Conservation (phyloP, 129 eudicot species). For the Tagetes patula region DNA sequence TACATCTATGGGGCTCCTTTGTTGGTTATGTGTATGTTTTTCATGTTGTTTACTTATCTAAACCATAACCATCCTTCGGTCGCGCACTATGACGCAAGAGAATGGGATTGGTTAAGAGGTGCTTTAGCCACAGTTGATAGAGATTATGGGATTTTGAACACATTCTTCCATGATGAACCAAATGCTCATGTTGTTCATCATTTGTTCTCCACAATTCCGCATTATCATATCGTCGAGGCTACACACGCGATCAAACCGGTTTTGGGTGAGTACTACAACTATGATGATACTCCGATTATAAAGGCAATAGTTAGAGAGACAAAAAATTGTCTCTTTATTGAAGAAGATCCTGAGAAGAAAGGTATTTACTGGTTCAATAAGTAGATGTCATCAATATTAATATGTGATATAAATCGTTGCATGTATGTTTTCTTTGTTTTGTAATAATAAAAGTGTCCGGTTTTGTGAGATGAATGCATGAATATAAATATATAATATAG, state of each 20-base stretch:
- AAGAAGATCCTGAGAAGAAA: conserved; percentile 34
- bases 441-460: too few species aligned
- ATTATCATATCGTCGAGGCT: conserved; percentile 43
- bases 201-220: conserved; percentile 43
- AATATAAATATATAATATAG: too few species aligned
- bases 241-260: conserved; percentile 36
- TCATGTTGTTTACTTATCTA: conserved; percentile 26
- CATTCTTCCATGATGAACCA: conserved; percentile 21
- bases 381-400: background rate
- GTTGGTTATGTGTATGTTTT: conserved; percentile 15
- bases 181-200: conserved; percentile 42
- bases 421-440: too few species aligned
- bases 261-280: conserved; percentile 36
- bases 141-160: conserved; percentile 37
- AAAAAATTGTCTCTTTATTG: conserved; percentile 36
- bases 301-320: conserved; percentile 42
- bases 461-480: too few species aligned
- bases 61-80: conserved; percentile 38
- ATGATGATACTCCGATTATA: conserved; percentile 34
- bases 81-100: conserved; percentile 36
- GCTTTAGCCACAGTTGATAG: conserved; percentile 39
- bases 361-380: conserved; percentile 41
- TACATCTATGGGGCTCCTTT: conserved; percentile 31
- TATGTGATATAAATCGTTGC: background rate
- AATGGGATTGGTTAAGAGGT: conserved; percentile 49